phyloP scores from a whole-genome alignment of 352 stramenopile species.

The Phytophthora chlamydospora region DNA sequence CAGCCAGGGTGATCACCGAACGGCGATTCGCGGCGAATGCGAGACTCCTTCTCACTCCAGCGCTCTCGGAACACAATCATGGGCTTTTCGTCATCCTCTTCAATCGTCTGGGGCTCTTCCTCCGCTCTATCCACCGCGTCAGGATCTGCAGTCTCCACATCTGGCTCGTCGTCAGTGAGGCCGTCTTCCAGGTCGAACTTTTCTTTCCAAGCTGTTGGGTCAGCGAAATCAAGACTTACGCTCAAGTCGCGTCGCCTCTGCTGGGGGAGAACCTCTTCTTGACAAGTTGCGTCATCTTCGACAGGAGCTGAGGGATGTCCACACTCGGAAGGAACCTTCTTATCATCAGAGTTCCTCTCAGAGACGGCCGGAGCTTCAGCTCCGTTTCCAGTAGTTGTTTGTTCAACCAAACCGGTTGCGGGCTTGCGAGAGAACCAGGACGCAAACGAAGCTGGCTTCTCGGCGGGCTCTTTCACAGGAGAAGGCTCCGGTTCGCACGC shows the following conservation, averaged over 20 bases:
- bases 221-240: constrained; percentile 76
- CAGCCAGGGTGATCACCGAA: constrained; percentile 65
- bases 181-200: constrained; percentile 80
- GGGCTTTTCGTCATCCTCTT: constrained; percentile 65
- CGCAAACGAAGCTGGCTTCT: constrained; percentile 31
- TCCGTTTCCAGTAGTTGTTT: constrained; percentile 1
- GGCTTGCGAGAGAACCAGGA: constrained; percentile 47
- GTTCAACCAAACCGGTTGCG: background rate
- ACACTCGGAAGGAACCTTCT: constrained; percentile 12
- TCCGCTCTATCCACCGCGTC: constrained; percentile 21
- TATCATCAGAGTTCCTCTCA: background rate
- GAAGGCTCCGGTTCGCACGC: constrained; percentile 23
- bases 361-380: background rate
- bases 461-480: constrained; percentile 6
- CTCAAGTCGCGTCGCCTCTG: constrained; percentile 61
- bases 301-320: constrained; percentile 4
- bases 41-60: constrained; percentile 78
- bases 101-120: constrained; percentile 15
- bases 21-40: constrained; percentile 61
- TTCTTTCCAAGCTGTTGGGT: constrained; percentile 70
- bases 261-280: constrained; percentile 37
- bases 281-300: constrained; percentile 27
- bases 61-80: constrained; percentile 86
- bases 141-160: constrained; percentile 38
- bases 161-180: constrained; percentile 54